Evolutionary conservation across 169 alveolate species (phyloP).

Genomic region (Cyclospora cayetanensis): DNA sequence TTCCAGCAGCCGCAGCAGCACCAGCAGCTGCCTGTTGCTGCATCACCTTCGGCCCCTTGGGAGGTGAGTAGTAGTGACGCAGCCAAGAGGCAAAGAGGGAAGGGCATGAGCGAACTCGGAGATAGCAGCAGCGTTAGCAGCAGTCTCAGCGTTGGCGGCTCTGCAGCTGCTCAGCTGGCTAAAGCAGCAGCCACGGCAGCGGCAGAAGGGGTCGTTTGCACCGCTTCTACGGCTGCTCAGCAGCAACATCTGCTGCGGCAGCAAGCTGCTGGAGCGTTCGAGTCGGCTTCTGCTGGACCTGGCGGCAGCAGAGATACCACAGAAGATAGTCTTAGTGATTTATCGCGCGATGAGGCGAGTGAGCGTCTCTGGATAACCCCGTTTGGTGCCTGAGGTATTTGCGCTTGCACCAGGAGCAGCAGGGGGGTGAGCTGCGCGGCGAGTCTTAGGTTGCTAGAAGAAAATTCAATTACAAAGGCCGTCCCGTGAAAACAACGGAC

Average conservation of each 20-base stretch:
- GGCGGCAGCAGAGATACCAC: background rate
- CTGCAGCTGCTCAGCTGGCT: background rate
- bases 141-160: background rate
- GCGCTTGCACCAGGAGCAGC: no score
- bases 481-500: no score
- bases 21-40: conserved; percentile 9
- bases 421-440: no score
- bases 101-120: background rate
- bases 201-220: background rate
- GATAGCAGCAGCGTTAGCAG: background rate
- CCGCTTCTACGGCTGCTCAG: background rate
- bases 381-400: conserved; percentile 23
- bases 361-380: background rate
- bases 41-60: background rate
- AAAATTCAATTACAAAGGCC: no score
- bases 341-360: background rate
- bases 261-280: background rate
- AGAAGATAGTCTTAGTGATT: background rate
- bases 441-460: no score
- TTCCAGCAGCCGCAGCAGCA: background rate
- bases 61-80: background rate
- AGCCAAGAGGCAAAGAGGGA: background rate
- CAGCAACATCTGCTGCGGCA: background rate
- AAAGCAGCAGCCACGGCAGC: conserved; percentile 43
- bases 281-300: background rate